A percentile compares a stretch with the other conserved stretches of the same genome.
Conservation (phyloP, 2,329 filamentous ascomycete genomes). For the Tolypocladium album region DNA sequence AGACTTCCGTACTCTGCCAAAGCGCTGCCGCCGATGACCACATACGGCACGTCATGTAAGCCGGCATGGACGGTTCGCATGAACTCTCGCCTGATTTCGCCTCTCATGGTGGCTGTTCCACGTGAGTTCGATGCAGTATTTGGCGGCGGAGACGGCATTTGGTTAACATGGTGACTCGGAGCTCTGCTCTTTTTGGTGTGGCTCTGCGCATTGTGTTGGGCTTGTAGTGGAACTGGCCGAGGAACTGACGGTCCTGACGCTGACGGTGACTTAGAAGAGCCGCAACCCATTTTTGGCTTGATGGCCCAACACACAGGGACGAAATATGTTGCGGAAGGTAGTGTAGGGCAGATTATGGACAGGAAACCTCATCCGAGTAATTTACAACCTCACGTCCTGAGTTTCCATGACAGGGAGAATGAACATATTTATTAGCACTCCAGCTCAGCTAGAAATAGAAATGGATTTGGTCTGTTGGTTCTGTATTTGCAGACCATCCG, state of each 20-base stretch:
- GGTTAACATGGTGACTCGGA: neutral
- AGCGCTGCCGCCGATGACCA: neutral
- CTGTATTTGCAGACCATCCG: neutral
- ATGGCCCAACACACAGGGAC: neutral
- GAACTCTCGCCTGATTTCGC: neutral
- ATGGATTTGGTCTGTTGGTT: neutral
- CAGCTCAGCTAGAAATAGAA: neutral
- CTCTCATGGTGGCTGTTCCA: neutral
- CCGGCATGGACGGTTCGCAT: neutral
- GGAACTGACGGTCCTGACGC: neutral
- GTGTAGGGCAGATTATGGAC: no score
- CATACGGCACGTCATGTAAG: neutral
- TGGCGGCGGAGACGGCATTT: neutral
- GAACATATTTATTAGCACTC: neutral
- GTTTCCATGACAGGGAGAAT: neutral
- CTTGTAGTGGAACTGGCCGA: neutral
- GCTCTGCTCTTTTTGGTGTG: neutral
- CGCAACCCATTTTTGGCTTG: neutral
- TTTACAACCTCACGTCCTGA: neutral
- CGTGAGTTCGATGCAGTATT: neutral
- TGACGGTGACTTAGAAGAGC: neutral
- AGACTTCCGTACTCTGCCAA: neutral
- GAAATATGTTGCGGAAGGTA: neutral
- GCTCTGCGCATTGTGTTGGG: neutral
- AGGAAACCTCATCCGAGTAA: neutral